Evolutionary conservation across 2,329 filamentous ascomycete species (phyloP), one percentile per base, ranked within the genome.

Genomic region (Aspergillus awamori): DNA sequence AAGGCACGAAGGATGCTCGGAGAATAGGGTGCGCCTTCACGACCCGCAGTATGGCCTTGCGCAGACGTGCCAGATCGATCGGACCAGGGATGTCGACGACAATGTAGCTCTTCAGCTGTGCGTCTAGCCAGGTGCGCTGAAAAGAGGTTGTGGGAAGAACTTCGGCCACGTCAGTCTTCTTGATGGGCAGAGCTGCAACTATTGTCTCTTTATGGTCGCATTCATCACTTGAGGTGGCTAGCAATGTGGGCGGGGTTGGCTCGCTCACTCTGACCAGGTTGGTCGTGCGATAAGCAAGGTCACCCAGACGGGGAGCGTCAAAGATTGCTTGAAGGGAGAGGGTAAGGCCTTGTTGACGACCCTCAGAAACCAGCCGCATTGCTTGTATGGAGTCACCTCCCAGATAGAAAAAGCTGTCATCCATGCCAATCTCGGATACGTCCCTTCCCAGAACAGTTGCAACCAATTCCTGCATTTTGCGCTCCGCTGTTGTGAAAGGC

Each of bases 351-450:
- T 28, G 22, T 8, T 30, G 47, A 51, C 47, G 47, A 20, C 13
- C 51, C 41, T 22, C 8, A 8, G 17, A 7, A 5, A 39, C 15
- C 20, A 28, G 17, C 5, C 28, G 13, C 30, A 45, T 51, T 13
- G 47, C 47, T 30, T 51, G 22, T 10, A 51, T 15, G 22, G 57
- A 59, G 28, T 59, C 76, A 13, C 76, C 76, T 6, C 77, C 77
- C 7, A 77, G 67, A 6, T 72, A 67, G 65, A 78, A 76, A 62
- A 79, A 79, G 33, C 69, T 75, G 52, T 77, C 76, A 51, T 78
- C 72, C 1, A 71, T 70, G 7, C 76, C 75, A 51, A 79, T 68
- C n/a, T 69, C 63, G 30, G 70, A 64, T 7, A 66, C 52, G 3
- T 60, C 64, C 39, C 74, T 63, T 22, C 70, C 69, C 22, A 79